Conservation (phyloP, 306 rosid species). For the Cucumis sativus region DNA sequence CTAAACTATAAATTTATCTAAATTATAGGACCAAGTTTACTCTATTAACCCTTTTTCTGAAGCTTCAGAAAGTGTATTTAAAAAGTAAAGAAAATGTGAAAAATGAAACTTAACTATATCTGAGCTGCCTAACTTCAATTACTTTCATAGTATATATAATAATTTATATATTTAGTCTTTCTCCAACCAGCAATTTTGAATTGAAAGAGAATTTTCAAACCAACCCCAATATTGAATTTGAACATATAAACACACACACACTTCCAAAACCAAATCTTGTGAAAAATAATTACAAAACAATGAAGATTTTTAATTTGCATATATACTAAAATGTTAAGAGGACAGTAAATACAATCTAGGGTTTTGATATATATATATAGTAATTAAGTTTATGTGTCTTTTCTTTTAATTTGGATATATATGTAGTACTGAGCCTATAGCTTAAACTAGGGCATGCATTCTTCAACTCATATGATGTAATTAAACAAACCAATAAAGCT, state of each 20-base stretch:
- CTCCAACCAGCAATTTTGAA: not conserved
- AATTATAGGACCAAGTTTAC: too few species aligned
- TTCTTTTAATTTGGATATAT: not conserved
- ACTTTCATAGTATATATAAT: not conserved
- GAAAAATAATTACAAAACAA: conserved; percentile 13
- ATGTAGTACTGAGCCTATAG: not conserved
- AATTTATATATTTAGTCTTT: not conserved
- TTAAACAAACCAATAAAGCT: conserved; percentile 25
- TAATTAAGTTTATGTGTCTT: not conserved
- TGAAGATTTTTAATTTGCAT: not conserved
- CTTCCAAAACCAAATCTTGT: not conserved
- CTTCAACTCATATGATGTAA: conserved; percentile 12
- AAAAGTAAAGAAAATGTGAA: not conserved
- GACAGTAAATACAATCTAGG: not conserved
- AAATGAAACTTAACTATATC: not conserved
- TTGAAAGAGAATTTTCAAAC: not conserved
- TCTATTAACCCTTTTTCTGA: too few species aligned
- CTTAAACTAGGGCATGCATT: conserved; percentile 9
- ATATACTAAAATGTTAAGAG: not conserved
- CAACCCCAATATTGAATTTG: not conserved
- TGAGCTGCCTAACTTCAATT: not conserved
- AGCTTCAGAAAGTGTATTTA: not conserved
- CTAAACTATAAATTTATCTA: too few species aligned
- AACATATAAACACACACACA: not conserved
- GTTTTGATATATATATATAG: not conserved